A percentile compares a stretch with the other conserved stretches of the same genome.
These are phyloP conservation scores for Paspalum notatum DNA, from an alignment of 176 grass and related monocot species.

Conservation along the genomic window DNA sequence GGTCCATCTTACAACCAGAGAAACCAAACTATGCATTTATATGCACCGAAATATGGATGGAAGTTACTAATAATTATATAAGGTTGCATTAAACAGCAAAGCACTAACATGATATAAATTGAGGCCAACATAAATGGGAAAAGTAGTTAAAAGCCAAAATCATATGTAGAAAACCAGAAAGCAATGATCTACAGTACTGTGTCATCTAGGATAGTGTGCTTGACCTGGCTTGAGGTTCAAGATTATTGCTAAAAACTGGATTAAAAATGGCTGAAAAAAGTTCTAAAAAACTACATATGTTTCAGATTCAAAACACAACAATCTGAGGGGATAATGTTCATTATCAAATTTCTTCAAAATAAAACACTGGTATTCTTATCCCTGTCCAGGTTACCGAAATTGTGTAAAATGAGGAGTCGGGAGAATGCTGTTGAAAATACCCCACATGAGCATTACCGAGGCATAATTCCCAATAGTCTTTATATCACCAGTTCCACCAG, in stretches of 20 bases:
- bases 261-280: background rate
- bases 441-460: conserved; percentile 53
- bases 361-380: background rate
- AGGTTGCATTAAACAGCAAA: background rate
- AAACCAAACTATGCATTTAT: conserved; percentile 8
- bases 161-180: background rate
- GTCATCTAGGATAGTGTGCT: background rate
- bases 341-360: background rate
- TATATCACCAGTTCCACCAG: conserved; percentile 86
- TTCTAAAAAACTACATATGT: background rate
- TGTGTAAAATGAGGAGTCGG: background rate
- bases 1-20: background rate
- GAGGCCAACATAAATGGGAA: background rate
- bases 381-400: background rate
- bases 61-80: background rate
- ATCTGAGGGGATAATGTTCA: background rate
- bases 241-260: conserved; percentile 1
- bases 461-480: conserved; percentile 98
- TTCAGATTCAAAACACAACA: background rate
- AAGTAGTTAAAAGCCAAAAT: background rate
- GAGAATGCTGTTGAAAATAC: conserved; percentile 8
- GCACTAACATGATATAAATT: background rate
- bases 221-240: background rate
- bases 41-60: background rate
- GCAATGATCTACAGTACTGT: background rate